A percentile compares a stretch with the other conserved stretches of the same genome.
phyloP scores from a whole-genome alignment of 495 filamentous ascomycete genomes.

The Neurospora discreta region DNA sequence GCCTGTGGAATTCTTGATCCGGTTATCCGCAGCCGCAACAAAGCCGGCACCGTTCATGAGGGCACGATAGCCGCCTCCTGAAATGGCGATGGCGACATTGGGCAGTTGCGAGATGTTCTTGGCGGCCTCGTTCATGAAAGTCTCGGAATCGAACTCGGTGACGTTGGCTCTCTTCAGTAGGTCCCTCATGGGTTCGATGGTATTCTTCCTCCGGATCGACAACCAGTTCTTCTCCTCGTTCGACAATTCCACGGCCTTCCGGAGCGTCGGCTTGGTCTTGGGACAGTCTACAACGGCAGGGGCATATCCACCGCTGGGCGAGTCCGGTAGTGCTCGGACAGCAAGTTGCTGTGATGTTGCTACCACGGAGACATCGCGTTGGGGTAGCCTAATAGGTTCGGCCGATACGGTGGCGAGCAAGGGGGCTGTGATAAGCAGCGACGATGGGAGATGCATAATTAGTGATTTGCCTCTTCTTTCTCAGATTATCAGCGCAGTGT shows the following conservation, averaged over 20 bases:
- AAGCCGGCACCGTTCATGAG: slow-evolving; percentile 83
- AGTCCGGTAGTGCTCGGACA: slow-evolving; percentile 38
- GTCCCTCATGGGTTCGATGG: slow-evolving; percentile 55
- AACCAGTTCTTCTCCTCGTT: slow-evolving; percentile 59
- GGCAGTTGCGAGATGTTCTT: slow-evolving; percentile 52
- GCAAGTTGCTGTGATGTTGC: not conserved
- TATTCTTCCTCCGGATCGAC: slow-evolving; percentile 39
- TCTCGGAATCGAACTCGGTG: slow-evolving; percentile 58
- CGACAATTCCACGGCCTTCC: slow-evolving; percentile 47
- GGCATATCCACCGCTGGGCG: slow-evolving; percentile 45
- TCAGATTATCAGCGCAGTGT: not conserved
- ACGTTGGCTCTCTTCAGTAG: slow-evolving; percentile 67
- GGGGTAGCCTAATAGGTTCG: slow-evolving; percentile 8
- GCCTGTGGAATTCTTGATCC: slow-evolving; percentile 54
- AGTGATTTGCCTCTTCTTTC: not conserved
- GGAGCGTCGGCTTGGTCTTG: slow-evolving; percentile 31
- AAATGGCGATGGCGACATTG: slow-evolving; percentile 53
- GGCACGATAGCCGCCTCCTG: slow-evolving; percentile 73
- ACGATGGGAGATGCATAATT: slow-evolving; percentile 4
- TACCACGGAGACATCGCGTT: not conserved
- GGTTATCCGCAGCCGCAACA: slow-evolving; percentile 71
- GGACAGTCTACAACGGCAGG: slow-evolving; percentile 44
- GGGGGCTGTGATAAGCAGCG: slow-evolving; percentile 4
- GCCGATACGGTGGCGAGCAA: slow-evolving; percentile 3
- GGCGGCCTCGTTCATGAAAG: slow-evolving; percentile 50